Conservation (phyloP, 352 stramenopile species). For the Phytophthora fragariae region DNA sequence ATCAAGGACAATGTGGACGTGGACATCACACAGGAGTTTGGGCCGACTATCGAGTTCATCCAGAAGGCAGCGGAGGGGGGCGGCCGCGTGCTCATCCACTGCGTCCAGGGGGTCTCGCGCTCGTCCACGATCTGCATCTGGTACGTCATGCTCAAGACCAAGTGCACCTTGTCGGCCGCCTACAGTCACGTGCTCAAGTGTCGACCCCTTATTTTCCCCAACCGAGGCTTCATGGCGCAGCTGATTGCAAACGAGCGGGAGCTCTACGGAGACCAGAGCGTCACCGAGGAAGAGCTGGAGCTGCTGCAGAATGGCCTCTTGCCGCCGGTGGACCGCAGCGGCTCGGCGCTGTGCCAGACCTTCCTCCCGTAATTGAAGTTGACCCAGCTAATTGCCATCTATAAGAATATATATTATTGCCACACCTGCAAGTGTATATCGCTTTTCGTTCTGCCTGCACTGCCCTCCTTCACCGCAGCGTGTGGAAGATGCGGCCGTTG, state of each 20-base stretch:
- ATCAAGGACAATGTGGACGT: slow-evolving; percentile 69
- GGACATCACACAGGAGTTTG: slow-evolving; percentile 67
- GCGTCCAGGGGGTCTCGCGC: slow-evolving; percentile 81
- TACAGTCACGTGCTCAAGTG: slow-evolving; percentile 85
- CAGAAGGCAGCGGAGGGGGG: slow-evolving; percentile 39
- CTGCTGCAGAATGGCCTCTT: slow-evolving; percentile 73
- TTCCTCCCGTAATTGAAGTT: slow-evolving; percentile 44
- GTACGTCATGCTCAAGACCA: slow-evolving; percentile 82
- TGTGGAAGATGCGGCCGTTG: slow-evolving; percentile 84
- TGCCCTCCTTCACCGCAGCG: slow-evolving; percentile 52
- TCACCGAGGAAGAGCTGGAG: slow-evolving; percentile 70
- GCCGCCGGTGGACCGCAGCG: slow-evolving; percentile 61
- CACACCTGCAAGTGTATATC: background rate
- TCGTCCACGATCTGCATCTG: slow-evolving; percentile 82
- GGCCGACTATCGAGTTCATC: slow-evolving; percentile 63
- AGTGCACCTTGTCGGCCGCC: slow-evolving; percentile 75
- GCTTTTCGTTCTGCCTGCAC: background rate
- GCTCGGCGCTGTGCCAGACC: slow-evolving; percentile 61
- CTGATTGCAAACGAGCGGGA: slow-evolving; percentile 71
- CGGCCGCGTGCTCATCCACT: slow-evolving; percentile 80
- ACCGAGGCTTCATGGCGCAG: slow-evolving; percentile 82
- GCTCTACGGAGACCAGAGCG: slow-evolving; percentile 76
- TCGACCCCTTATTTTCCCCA: slow-evolving; percentile 81
- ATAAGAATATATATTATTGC: slow-evolving; percentile 38
- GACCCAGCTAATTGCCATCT: slow-evolving; percentile 19